Evolutionary conservation across 169 alveolate genomes (phyloP), one percentile per base, ranked within the genome.

Genomic region (Eimeria acervulina): DNA sequence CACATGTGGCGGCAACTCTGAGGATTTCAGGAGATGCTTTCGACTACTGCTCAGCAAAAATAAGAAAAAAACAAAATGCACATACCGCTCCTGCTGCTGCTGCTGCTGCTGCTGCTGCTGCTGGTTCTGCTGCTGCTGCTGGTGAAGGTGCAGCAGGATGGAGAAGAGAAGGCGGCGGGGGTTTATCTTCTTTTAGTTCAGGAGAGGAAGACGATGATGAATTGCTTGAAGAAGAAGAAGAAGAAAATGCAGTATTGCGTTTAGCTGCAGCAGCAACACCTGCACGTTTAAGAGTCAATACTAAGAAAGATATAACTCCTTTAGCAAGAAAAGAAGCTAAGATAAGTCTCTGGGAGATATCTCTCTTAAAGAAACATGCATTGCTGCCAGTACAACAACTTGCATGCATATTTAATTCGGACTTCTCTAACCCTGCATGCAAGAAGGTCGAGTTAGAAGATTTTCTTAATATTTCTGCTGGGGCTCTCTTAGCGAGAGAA

Each of bases 321-420:
- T 31, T 78, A 31, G 59, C 63, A 42, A 42, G 59, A 78, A 55
- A 74, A 28, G 76, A 90, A 59, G 95, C 95, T 80, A 84, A 40
- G 26, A 72, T 59, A 76, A 59, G 95, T 31, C 42, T 95, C 52
- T 95, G 96, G 96, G 96, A 95, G 33, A 36, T 95, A 31, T 95
- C 85, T 13, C 28, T 95, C 10, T 55, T 95, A 38, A 31, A 42
- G 40, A 21, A 8, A 19, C 96, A 95, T 21, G 40, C 55, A 26
- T 26, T 44, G 52, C 26, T 26, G 6, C 44, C 95, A 2, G 95
- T 89, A 23, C 72, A 70, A 59, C 95, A 85, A 80, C 33, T 95
- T 33, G 28, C 52, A 3, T 5, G 70, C 68, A 7, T 94, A 63
- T 31, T 94, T 21, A 88, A 26, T 13, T 15, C 92, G 8, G 94